Conservation (phyloP, 345 rosid species). For the Ceriops decandra region DNA sequence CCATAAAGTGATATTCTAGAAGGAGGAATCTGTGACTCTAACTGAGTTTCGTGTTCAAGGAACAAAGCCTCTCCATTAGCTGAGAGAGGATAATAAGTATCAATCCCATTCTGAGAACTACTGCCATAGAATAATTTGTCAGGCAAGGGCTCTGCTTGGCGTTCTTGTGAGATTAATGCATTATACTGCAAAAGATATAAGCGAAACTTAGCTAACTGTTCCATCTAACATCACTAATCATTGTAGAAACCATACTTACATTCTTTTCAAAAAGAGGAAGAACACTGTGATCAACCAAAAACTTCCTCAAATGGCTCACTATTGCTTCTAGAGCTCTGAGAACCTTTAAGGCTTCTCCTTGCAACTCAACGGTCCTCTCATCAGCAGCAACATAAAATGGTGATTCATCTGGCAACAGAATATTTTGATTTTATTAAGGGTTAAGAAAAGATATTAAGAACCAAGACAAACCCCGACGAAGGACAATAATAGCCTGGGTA, state of each 20-base stretch:
- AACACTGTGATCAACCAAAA: slow-evolving; percentile 72
- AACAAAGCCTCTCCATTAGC: slow-evolving; percentile 52
- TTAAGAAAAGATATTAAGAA: too few species aligned
- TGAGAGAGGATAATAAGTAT: slow-evolving; percentile 44
- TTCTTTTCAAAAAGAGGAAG: slow-evolving; percentile 74
- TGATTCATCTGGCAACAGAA: slow-evolving; percentile 49
- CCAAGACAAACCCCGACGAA: too few species aligned
- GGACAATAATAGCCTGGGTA: too few species aligned
- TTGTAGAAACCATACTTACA: slow-evolving; percentile 38
- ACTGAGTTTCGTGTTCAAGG: slow-evolving; percentile 48
- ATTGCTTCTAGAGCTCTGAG: slow-evolving; percentile 63
- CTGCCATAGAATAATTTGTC: slow-evolving; percentile 42
- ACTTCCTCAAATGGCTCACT: slow-evolving; percentile 71
- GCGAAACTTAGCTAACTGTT: neutral
- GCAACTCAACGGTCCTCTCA: slow-evolving; percentile 70
- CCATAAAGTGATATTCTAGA: slow-evolving; percentile 55
- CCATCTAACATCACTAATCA: neutral
- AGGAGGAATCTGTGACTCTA: slow-evolving; percentile 45
- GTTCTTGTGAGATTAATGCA: slow-evolving; percentile 46
- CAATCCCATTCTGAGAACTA: slow-evolving; percentile 29
- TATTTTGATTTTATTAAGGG: neutral
- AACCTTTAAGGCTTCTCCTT: slow-evolving; percentile 67
- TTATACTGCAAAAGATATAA: slow-evolving; percentile 37
- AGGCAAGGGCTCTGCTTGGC: slow-evolving; percentile 44
- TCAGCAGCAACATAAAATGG: slow-evolving; percentile 54